Base-by-base conservation (phyloP, 2,329 filamentous ascomycete genomes). In the Colletotrichum sidae region DNA sequence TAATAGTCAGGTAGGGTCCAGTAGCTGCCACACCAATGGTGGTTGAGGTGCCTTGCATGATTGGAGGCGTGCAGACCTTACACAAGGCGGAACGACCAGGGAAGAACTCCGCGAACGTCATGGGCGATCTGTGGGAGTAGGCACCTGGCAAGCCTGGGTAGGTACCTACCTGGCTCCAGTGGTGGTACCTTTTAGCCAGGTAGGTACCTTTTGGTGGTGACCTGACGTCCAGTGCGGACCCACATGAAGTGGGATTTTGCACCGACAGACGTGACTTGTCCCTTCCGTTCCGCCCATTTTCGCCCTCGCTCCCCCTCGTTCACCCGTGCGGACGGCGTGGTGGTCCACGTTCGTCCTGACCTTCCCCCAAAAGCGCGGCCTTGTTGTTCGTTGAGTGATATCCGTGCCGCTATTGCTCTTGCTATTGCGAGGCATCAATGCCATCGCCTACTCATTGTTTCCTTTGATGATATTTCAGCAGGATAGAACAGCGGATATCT, bases 181-280 rank as follows among this genome's bases (percentile, higher is more conserved):
- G 25, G 25, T 15, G 15, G 1, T 15, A 15, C 15, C 15, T 15
- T 15, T 15, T 15, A 15, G 15, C 15, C 15, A 15, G 15, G 15
- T 15, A 15, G 15, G 15, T 25, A 25, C 25, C 25, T 25, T 25
- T 25, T 25, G 25, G 51, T 58, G 33, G 58, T 41, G 52, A 56
- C 52, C 37, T 68, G 67, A 69, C 55, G 67, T 69, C 55, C 67
- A 64, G 50, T 53, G 44, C 12, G 56, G 67, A 67, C 67, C 67
- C 67, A 69, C 67, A 65, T 65, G 67, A 59, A 67, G 67, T 69
- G 55, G 65, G 65, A 69, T 68, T 68, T 68, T 68, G 55, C 67
- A 69, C 66, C 67, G 60, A 65, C 65, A 67, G 60, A 63, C 54
- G 60, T 64, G 67, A 67, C 53, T 47, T 64, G 60, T 60, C 60